These are phyloP conservation scores for Sicyos edulis DNA, from an alignment of 306 rosid species.

Conservation along the genomic window DNA sequence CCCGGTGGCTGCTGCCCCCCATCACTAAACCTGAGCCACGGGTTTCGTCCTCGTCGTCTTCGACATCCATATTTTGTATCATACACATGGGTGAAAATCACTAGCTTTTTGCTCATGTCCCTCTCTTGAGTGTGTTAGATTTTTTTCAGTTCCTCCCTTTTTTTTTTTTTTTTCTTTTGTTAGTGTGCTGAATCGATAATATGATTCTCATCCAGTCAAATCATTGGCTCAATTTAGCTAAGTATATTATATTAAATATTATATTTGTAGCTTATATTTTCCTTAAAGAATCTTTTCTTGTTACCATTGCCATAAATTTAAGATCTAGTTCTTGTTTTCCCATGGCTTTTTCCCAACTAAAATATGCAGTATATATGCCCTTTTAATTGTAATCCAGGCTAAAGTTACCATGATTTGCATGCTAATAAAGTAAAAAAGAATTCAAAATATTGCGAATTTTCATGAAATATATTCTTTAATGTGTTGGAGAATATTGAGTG, in stretches of 20 bases:
- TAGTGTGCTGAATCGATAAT: not conserved
- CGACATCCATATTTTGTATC: slow-evolving; percentile 35
- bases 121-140: slow-evolving; percentile 30
- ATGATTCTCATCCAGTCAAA: slow-evolving; percentile 31
- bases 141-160: slow-evolving; percentile 1
- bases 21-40: slow-evolving; percentile 8
- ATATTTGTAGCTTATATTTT: slow-evolving; percentile 16
- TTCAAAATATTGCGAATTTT: not conserved
- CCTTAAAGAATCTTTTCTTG: not conserved
- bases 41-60: not conserved
- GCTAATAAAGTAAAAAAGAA: not conserved
- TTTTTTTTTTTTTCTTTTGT: too few relatives aligned
- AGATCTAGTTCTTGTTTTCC: not conserved
- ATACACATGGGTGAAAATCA: slow-evolving; percentile 29
- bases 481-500: not conserved
- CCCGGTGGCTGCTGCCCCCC: slow-evolving; percentile 33
- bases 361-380: not conserved
- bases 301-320: slow-evolving; percentile 10
- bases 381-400: not conserved
- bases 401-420: not conserved
- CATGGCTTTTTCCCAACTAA: not conserved
- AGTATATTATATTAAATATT: not conserved
- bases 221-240: slow-evolving; percentile 14
- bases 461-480: not conserved
- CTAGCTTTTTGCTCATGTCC: slow-evolving; percentile 1